phyloP scores from a whole-genome alignment of 1,284 basidiomycete species.

The Vanrija sp. region DNA sequence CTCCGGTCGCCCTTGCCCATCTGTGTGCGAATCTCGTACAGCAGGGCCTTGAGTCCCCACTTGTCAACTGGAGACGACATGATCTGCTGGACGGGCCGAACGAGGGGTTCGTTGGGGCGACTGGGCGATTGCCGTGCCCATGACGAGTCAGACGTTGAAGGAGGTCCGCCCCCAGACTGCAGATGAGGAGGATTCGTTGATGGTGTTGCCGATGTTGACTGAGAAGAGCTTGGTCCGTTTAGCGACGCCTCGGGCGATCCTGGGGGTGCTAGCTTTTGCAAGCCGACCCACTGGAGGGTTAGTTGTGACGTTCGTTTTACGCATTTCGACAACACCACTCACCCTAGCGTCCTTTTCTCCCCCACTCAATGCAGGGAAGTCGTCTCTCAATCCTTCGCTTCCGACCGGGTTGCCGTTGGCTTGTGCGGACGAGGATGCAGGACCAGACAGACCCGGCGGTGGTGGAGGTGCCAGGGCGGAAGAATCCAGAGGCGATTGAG shows the following conservation, averaged over 20 bases:
- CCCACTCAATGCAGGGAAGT: constrained; percentile 42
- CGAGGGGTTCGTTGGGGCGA: constrained; percentile 55
- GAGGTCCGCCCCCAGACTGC: constrained; percentile 19
- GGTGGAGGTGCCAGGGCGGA: constrained; percentile 39
- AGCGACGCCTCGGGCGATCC: constrained; percentile 16
- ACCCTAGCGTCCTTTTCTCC: constrained; percentile 31
- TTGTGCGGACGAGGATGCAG: constrained; percentile 23
- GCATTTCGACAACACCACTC: constrained; percentile 2
- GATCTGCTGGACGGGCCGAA: constrained; percentile 92
- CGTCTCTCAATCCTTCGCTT: constrained; percentile 31
- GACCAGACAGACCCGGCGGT: constrained; percentile 45
- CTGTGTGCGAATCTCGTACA: constrained; percentile 75
- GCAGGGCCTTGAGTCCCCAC: constrained; percentile 84
- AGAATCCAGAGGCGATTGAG: constrained; percentile 39
- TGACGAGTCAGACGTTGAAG: constrained; percentile 29
- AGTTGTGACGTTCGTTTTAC: not conserved
- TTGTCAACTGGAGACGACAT: constrained; percentile 90
- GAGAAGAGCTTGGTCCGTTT: constrained; percentile 30
- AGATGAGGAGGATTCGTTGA: constrained; percentile 32
- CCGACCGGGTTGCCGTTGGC: constrained; percentile 26
- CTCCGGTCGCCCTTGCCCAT: constrained; percentile 82
- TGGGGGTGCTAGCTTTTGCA: constrained; percentile 15
- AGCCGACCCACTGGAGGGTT: constrained; percentile 24
- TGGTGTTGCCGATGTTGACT: constrained; percentile 32
- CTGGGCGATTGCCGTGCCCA: constrained; percentile 33